A percentile compares a stretch with the other conserved stretches of the same genome.
Conservation (phyloP, 768 basidiomycete species). For the Calvatia gigantea region DNA sequence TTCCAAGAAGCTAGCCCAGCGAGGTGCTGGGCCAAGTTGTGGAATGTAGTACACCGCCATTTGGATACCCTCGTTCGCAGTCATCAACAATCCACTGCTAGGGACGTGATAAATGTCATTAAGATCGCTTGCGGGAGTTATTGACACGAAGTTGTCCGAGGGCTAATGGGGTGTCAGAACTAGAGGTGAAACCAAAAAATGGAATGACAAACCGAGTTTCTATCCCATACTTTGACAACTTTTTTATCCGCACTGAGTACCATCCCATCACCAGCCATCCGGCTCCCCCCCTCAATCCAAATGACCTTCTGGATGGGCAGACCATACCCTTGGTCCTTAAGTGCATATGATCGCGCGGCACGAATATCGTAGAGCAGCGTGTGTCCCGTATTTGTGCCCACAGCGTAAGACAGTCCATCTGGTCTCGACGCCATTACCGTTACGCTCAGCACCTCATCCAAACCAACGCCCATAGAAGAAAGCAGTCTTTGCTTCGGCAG, state of each 20-base stretch:
- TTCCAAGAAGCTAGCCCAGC: slow-evolving; percentile 97
- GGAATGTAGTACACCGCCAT: slow-evolving; percentile 95
- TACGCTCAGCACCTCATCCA: slow-evolving; percentile 46
- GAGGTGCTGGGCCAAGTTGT: slow-evolving; percentile 92
- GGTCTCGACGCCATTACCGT: slow-evolving; percentile 82
- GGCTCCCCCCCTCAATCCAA: slow-evolving; percentile 87
- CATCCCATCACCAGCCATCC: slow-evolving; percentile 84
- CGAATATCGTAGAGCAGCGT: slow-evolving; percentile 94
- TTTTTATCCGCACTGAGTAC: slow-evolving; percentile 94
- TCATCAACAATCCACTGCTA: slow-evolving; percentile 83
- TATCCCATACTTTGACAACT: slow-evolving; percentile 97
- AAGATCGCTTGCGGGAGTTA: slow-evolving; percentile 86
- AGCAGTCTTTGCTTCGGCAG: slow-evolving; percentile 54
- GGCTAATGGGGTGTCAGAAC: slow-evolving; percentile 45
- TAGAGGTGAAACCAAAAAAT: background rate
- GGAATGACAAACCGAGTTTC: slow-evolving; percentile 58
- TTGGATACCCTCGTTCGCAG: slow-evolving; percentile 95
- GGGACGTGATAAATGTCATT: slow-evolving; percentile 91
- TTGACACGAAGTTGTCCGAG: slow-evolving; percentile 82
- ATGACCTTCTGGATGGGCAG: slow-evolving; percentile 78
- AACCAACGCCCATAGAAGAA: slow-evolving; percentile 31
- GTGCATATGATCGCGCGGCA: slow-evolving; percentile 73
- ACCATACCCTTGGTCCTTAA: slow-evolving; percentile 97
- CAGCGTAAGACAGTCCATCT: slow-evolving; percentile 90
- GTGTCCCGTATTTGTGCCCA: slow-evolving; percentile 95